Evolutionary conservation across 306 rosid species (phyloP).

Genomic region (Malus sieversii): DNA sequence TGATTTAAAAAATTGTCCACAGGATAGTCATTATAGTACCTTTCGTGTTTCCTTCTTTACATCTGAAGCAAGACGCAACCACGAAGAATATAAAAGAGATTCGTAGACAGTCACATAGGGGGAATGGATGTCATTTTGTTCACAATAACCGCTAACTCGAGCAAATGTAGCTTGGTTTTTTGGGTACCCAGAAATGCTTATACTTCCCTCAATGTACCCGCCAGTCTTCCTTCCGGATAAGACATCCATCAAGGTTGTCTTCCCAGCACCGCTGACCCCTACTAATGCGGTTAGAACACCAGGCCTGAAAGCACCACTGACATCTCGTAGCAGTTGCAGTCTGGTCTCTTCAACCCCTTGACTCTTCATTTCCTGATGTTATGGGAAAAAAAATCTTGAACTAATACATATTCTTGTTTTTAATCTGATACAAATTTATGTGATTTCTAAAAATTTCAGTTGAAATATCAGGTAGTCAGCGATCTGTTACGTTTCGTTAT

Average conservation of each 20-base stretch:
- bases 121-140: constrained; percentile 45
- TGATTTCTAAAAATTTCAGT: neutral
- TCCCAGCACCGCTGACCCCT: constrained; percentile 49
- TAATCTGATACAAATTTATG: neutral
- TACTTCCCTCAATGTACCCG: constrained; percentile 38
- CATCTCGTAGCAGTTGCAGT: constrained; percentile 25
- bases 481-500: too few relatives aligned
- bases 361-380: constrained; percentile 43
- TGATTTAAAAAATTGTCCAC: neutral
- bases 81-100: constrained; percentile 38
- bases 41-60: constrained; percentile 22
- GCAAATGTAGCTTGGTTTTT: constrained; percentile 45
- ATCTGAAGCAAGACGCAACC: constrained; percentile 37
- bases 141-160: constrained; percentile 40
- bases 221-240: constrained; percentile 45
- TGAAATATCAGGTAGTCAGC: too few relatives aligned
- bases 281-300: constrained; percentile 43
- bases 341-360: constrained; percentile 32
- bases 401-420: neutral
- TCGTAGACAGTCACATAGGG: constrained; percentile 38
- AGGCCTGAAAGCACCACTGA: constrained; percentile 37
- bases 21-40: constrained; percentile 5
- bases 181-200: constrained; percentile 38
- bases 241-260: constrained; percentile 46
- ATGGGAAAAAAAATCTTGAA: neutral